phyloP scores from a whole-genome alignment of 495 filamentous ascomycete genomes.

The Aspergillus cavernicola region DNA sequence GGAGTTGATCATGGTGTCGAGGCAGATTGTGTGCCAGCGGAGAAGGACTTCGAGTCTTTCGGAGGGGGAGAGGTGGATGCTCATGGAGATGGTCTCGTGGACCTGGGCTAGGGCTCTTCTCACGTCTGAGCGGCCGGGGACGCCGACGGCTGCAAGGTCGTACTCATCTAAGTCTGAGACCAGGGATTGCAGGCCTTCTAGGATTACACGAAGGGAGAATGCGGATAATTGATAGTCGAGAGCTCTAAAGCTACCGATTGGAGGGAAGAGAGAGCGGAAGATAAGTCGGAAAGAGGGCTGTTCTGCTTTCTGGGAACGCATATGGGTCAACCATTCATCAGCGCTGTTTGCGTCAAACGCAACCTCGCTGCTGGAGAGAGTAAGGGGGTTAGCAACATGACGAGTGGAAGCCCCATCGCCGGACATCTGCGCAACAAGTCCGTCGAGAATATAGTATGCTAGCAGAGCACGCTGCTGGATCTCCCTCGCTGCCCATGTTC shows the following conservation, averaged over 20 bases:
- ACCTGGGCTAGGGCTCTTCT: constrained; percentile 40
- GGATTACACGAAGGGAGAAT: constrained; percentile 41
- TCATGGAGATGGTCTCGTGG: constrained; percentile 38
- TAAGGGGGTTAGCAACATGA: constrained; percentile 42
- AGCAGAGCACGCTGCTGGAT: constrained; percentile 46
- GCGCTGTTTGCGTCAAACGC: constrained; percentile 41
- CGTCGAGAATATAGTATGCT: constrained; percentile 47
- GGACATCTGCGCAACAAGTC: constrained; percentile 45
- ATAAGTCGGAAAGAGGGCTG: constrained; percentile 39
- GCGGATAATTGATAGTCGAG: constrained; percentile 40
- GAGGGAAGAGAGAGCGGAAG: constrained; percentile 40
- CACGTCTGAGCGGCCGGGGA: constrained; percentile 40
- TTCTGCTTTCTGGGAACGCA: constrained; percentile 30
- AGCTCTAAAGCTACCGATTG: constrained; percentile 27
- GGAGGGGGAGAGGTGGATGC: constrained; percentile 32
- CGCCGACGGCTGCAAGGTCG: constrained; percentile 35
- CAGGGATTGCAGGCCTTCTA: constrained; percentile 46
- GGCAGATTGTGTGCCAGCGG: constrained; percentile 48
- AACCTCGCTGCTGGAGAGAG: constrained; percentile 39
- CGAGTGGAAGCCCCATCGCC: constrained; percentile 40
- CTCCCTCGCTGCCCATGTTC: constrained; percentile 43
- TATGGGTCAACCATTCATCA: constrained; percentile 41
- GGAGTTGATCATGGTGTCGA: constrained; percentile 44
- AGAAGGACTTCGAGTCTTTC: constrained; percentile 43
- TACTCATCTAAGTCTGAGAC: constrained; percentile 40